A percentile compares a stretch with the other conserved stretches of the same genome.
Conservation (phyloP, 495 filamentous ascomycete genomes). For the Podospora didyma region DNA sequence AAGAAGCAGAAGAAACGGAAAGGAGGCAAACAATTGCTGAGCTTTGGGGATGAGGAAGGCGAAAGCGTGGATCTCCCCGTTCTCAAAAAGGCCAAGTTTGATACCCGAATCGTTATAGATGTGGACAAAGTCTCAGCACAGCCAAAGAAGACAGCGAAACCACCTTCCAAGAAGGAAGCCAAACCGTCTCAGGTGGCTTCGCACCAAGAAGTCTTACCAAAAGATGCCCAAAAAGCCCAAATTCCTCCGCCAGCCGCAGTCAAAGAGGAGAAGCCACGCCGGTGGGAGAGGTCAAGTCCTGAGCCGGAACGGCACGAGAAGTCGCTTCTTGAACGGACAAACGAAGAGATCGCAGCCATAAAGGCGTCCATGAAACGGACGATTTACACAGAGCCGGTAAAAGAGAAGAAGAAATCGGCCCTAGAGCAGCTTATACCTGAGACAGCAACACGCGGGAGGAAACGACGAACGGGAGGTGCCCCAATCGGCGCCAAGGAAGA, state of each 20-base stretch:
- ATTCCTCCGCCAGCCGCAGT: constrained; percentile 16
- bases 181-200: constrained; percentile 30
- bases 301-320: constrained; percentile 45
- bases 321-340: constrained; percentile 58
- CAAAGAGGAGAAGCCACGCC: constrained; percentile 17
- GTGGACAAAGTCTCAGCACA: constrained; percentile 32
- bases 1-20: constrained; percentile 79
- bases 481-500: constrained; percentile 47
- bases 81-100: constrained; percentile 90
- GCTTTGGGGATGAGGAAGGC: constrained; percentile 84
- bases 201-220: constrained; percentile 13
- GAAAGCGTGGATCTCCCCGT: constrained; percentile 58
- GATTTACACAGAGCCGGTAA: constrained; percentile 52
- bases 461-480: constrained; percentile 57
- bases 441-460: constrained; percentile 75
- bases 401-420: constrained; percentile 60
- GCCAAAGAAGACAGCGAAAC: constrained; percentile 21
- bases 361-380: constrained; percentile 91
- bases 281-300: constrained; percentile 35
- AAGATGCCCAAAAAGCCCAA: constrained; percentile 23
- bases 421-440: constrained; percentile 81
- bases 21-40: constrained; percentile 73
- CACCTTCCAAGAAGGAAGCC: constrained; percentile 24
- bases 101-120: constrained; percentile 73
- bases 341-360: constrained; percentile 84